Conservation (phyloP, 148 eudicot genomes). For the Chenopodium album region DNA sequence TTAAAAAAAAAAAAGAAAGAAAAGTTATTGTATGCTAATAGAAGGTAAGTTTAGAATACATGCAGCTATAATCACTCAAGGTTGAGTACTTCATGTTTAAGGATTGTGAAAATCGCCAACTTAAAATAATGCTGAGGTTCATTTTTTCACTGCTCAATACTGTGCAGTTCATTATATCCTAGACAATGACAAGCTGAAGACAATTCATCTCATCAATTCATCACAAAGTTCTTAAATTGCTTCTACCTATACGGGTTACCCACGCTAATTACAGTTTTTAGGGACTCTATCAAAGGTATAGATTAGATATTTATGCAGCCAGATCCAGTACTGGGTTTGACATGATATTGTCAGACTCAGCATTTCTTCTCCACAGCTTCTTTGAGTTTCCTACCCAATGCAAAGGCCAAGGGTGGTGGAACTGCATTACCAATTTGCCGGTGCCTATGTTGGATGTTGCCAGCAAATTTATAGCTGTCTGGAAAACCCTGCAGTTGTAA, state of each 20-base stretch:
- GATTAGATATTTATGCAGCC: not conserved
- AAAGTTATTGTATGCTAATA: no score
- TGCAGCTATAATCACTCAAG: no score
- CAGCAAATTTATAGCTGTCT: conserved; percentile 75
- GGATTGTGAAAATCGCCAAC: no score
- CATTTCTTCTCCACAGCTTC: conserved; percentile 66
- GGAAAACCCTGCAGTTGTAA: conserved; percentile 71
- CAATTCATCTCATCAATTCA: not conserved
- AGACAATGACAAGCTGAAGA: no score
- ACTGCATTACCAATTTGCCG: conserved; percentile 95
- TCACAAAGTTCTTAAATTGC: not conserved
- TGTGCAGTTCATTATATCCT: no score
- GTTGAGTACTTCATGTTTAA: no score
- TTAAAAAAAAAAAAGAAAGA: no score
- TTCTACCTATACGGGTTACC: not conserved
- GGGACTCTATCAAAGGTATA: not conserved
- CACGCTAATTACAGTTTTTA: not conserved
- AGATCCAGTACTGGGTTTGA: not conserved
- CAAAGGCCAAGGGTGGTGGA: conserved; percentile 94
- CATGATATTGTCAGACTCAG: not conserved
- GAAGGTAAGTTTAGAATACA: no score
- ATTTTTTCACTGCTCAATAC: no score
- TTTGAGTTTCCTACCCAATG: conserved; percentile 83
- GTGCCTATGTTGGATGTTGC: conserved; percentile 77
- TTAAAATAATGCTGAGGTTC: no score